Evolutionary conservation across 73 alveolate species (phyloP).

Genomic region (Tetrahymena borealis): DNA sequence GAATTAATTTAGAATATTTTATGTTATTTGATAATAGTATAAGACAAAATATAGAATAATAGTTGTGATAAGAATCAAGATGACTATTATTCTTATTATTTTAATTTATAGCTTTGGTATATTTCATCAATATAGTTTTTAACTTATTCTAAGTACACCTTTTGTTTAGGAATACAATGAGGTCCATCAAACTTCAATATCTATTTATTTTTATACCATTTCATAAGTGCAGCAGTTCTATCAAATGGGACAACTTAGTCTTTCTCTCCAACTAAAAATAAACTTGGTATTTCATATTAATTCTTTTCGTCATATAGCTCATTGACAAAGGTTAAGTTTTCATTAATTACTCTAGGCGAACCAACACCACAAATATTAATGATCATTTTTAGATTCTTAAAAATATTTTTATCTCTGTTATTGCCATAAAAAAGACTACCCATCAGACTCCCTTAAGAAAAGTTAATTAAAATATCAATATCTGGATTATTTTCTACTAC

Average conservation of each 20-base stretch:
- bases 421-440: neutral
- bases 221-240: neutral
- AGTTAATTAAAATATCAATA: neutral
- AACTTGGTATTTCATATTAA: neutral
- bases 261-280: neutral
- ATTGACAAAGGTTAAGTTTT: neutral
- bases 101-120: neutral
- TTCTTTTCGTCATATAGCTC: neutral
- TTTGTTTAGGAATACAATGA: neutral
- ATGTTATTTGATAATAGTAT: too few relatives aligned
- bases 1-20: too few relatives aligned
- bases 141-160: neutral
- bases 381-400: neutral
- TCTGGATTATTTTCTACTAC: neutral
- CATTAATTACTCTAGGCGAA: neutral
- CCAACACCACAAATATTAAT: neutral
- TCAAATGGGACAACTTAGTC: neutral
- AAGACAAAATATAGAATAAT: too few relatives aligned
- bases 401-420: neutral
- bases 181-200: neutral
- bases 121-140: neutral
- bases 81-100: neutral
- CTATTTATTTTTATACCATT: neutral
- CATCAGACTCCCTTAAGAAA: neutral
- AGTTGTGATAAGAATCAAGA: neutral